Conservation (phyloP, 228 moss, liverwort and hornwort genomes). For the Sphagnum magellanicum region DNA sequence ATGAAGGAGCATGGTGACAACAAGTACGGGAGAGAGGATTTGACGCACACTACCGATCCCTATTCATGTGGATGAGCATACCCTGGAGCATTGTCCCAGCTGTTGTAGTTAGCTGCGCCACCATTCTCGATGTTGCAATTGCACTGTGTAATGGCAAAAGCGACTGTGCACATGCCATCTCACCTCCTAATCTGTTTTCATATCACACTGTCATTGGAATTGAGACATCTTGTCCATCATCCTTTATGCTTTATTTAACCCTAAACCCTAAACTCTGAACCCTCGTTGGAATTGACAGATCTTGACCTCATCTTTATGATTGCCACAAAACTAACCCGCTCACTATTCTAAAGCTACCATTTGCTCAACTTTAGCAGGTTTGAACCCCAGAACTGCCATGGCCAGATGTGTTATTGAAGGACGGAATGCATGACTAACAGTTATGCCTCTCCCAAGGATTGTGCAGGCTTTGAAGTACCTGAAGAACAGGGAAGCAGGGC, state of each 20-base stretch:
- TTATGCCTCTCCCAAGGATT: not conserved
- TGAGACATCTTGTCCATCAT: too few species aligned
- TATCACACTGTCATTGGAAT: not conserved
- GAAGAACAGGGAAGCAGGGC: constrained; percentile 22
- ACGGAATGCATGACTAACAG: not conserved
- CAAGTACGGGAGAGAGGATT: too few species aligned
- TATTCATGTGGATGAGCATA: constrained; percentile 27
- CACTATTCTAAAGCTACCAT: too few species aligned
- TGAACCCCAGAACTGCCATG: not conserved
- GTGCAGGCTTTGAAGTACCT: constrained; percentile 1
- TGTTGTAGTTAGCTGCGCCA: constrained; percentile 39
- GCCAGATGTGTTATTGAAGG: too few species aligned
- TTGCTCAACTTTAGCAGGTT: not conserved
- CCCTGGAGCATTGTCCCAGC: constrained; percentile 54
- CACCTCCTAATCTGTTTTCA: constrained; percentile 30
- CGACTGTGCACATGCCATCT: constrained; percentile 43
- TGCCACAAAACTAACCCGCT: not conserved
- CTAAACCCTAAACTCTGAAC: not conserved
- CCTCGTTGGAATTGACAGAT: not conserved
- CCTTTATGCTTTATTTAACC: not conserved
- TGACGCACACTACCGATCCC: too few species aligned
- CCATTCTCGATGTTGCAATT: constrained; percentile 37
- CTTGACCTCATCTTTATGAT: not conserved
- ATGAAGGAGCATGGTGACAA: too few species aligned
- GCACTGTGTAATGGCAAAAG: constrained; percentile 47